These are phyloP conservation scores for Suillus variegatus DNA, from an alignment of 768 basidiomycete genomes.

Conservation along the genomic window DNA sequence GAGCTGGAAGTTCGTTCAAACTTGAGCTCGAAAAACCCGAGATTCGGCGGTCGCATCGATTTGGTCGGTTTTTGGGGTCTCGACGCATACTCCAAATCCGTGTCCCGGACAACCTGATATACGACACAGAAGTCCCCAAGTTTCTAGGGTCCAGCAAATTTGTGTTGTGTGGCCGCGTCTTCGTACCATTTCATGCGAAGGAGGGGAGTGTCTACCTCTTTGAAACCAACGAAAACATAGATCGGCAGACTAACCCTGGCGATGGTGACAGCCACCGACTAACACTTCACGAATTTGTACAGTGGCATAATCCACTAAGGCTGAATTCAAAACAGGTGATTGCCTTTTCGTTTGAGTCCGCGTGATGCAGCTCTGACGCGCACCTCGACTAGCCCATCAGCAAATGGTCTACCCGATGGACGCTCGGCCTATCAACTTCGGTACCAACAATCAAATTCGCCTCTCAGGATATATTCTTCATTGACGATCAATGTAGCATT, in stretches of 20 bases:
- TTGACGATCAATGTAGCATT: conserved; percentile 52
- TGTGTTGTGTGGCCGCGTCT: conserved; percentile 65
- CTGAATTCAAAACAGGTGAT: conserved; percentile 61
- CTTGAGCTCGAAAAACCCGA: conserved; percentile 58
- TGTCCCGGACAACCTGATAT: conserved; percentile 41
- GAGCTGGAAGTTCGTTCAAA: conserved; percentile 23
- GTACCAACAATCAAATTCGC: conserved; percentile 58
- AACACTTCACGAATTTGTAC: conserved; percentile 51
- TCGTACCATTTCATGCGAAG: conserved; percentile 62
- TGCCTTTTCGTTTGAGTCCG: neutral
- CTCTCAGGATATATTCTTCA: conserved; percentile 48
- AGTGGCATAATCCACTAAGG: conserved; percentile 65
- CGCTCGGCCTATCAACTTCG: conserved; percentile 66
- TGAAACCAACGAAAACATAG: conserved; percentile 54
- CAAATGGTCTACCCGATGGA: conserved; percentile 68
- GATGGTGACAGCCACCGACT: conserved; percentile 53
- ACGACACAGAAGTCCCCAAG: conserved; percentile 16
- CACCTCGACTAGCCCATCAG: conserved; percentile 50
- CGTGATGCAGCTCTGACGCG: conserved; percentile 2
- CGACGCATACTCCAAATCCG: conserved; percentile 61
- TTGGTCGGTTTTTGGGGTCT: conserved; percentile 66
- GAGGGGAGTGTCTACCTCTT: conserved; percentile 62
- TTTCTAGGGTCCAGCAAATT: conserved; percentile 51
- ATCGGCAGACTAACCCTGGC: conserved; percentile 32
- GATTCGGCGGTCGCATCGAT: conserved; percentile 60